Base-by-base conservation (phyloP, 2,329 filamentous ascomycete genomes). In the Nigrograna mackinnonii region DNA sequence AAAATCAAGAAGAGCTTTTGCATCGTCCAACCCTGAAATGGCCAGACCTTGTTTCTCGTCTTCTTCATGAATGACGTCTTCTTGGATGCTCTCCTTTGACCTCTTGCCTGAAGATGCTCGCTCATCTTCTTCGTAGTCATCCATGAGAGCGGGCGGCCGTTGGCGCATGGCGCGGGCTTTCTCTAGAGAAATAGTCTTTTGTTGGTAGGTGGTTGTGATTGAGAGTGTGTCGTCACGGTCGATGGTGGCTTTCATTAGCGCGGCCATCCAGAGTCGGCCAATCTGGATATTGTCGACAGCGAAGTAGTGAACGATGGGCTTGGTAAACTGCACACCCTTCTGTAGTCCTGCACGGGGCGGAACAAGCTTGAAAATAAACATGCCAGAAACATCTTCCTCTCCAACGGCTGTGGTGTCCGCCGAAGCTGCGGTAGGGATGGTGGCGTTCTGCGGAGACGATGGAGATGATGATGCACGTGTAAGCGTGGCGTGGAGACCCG, bases 301-400 rank as follows among this genome's bases (percentile, higher is more conserved):
- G 68, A 99, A 99, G 68, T 96, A 97, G 68, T 99, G 94, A 28
- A 96, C 89, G 6, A 91, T 94, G 4, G 94, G 94, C 67, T 96
- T 96, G 2, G 94, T 99, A 66, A 99, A 99, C 63, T 91, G 96
- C 44, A 99, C 92, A 1, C 91, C 94, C 43, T 90, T 86, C 9
- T 91, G 90, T 7, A 95, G 79, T 9, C 91, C 92, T 4, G 86
- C 82, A 46, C 92, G 88, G 1, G 94, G 94, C 1, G 94, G 94
- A 5, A 96, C 85, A 6, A 99, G 83, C 73, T 99, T 99, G 80
- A 99, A 99, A 61, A 97, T 97, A 73, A 99, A 99, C 63, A 95
- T 87, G 1, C 85, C 78, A 43, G 69, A 62, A 35, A 71, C 61
- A 31, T 89, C 86, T 54, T 62, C 43, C 54, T 62, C 44, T 49